A percentile compares a stretch with the other conserved stretches of the same genome.
Evolutionary conservation across 2,329 filamentous ascomycete species (phyloP).

Genomic region (Arthroderma uncinatum): DNA sequence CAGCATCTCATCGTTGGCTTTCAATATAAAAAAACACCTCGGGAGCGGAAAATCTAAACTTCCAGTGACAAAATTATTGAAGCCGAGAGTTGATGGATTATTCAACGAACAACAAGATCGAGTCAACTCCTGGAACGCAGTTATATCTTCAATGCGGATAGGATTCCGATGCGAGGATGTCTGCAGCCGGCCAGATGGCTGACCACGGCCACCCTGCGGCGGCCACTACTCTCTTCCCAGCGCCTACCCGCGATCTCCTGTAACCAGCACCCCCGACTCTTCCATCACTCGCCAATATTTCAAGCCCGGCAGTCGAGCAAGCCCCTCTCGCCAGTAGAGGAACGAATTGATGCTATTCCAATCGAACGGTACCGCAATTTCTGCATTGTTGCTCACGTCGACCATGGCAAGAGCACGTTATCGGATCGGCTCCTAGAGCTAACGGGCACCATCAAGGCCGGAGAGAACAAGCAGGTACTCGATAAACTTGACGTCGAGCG

Average conservation of each 20-base stretch:
- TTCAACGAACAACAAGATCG: background rate
- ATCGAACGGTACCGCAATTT: conserved; percentile 66
- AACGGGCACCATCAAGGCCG: conserved; percentile 81
- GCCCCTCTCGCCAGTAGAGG: conserved; percentile 43
- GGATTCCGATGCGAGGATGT: conserved; percentile 37
- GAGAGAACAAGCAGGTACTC: conserved; percentile 84
- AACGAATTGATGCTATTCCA: conserved; percentile 42
- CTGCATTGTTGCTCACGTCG: conserved; percentile 96
- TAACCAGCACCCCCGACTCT: conserved; percentile 20
- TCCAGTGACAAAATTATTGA: background rate
- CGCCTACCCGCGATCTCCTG: conserved; percentile 18
- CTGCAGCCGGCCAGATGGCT: conserved; percentile 38
- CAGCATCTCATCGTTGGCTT: too few species aligned
- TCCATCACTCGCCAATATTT: conserved; percentile 21
- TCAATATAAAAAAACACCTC: too few species aligned
- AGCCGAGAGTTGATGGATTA: background rate
- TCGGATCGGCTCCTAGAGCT: conserved; percentile 85
- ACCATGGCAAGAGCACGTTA: conserved; percentile 96
- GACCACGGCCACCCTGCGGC: conserved; percentile 30
- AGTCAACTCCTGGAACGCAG: background rate
- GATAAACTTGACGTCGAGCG: conserved; percentile 96
- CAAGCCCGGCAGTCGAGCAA: conserved; percentile 18
- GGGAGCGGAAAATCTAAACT: background rate
- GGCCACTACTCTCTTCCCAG: conserved; percentile 23
- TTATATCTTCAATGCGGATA: conserved; percentile 18